These are phyloP conservation scores for Alternaria sp. DNA, from an alignment of 2,329 filamentous ascomycete genomes.

Conservation along the genomic window DNA sequence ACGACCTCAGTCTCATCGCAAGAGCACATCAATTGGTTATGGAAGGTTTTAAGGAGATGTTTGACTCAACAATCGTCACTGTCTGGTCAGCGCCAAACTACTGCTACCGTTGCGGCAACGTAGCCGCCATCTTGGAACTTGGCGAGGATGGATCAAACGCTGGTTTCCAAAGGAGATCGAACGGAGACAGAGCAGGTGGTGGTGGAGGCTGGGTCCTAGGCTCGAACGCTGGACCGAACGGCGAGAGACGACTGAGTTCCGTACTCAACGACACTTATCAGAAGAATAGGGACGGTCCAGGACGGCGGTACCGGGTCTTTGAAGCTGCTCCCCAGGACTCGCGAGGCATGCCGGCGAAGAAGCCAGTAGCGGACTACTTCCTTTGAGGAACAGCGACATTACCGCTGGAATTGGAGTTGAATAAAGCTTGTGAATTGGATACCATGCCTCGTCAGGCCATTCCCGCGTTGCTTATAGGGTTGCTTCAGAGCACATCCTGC, in stretches of 20 bases:
- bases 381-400: constrained; percentile 55
- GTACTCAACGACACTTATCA: constrained; percentile 54
- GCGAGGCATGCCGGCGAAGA: constrained; percentile 97
- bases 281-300: constrained; percentile 68
- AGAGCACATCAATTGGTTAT: constrained; percentile 97
- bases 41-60: constrained; percentile 99
- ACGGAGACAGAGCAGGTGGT: constrained; percentile 67
- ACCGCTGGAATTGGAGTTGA: not conserved
- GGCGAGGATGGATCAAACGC: constrained; percentile 75
- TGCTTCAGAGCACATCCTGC: not conserved
- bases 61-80: constrained; percentile 85
- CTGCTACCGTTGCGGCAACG: constrained; percentile 61
- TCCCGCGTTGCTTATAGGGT: not conserved
- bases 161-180: constrained; percentile 60
- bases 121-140: constrained; percentile 91
- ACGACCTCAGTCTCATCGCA: constrained; percentile 89
- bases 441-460: not conserved
- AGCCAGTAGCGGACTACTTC: constrained; percentile 97
- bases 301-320: constrained; percentile 90
- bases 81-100: constrained; percentile 89
- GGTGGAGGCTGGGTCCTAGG: constrained; percentile 46
- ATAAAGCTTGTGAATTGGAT: not conserved
- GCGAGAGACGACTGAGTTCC: constrained; percentile 37
- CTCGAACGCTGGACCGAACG: constrained; percentile 43
- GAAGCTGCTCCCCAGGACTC: constrained; percentile 96